Evolutionary conservation across 495 filamentous ascomycete species (phyloP), one percentile per base, ranked within the genome.

Genomic region (Margaritispora aquatica): DNA sequence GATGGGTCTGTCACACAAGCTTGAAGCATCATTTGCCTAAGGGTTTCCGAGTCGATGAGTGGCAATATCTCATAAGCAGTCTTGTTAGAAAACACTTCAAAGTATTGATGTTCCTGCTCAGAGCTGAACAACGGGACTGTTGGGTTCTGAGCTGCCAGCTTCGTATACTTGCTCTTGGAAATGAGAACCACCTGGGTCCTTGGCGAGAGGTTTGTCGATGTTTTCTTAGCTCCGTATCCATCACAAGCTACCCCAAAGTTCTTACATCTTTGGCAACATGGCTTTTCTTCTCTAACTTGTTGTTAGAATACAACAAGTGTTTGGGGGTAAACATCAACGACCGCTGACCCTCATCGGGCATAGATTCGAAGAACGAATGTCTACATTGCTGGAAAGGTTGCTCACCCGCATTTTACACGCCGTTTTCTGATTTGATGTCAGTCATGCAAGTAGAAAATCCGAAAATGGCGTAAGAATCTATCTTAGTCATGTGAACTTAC

Each of bases 381-480:
- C n/a, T n/a, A 34, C 29, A 34, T 5, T 13, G 13, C 29, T 5
- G 5, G 29, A 13, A 34, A 13, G 29, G 29, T 5, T 34, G 13
- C 38, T 44, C 15, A 44, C 38, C 29, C 52, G n/a, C 52, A 54
- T 54, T 54, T 54, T 15, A 54, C 31, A 19, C 52, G 27, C 27
- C 52, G 52, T 22, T 36, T 41, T 54, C 52, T 54, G 24, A 38
- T 50, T 10, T 7, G n/a, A 24, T 3, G 3, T 50, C 26, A 50
- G 47, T 10, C 4, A 50, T 4, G 21, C 20, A 19, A 7, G 7
- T n/a, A 47, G 5, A 47, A n/a, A 4, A 47, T 22, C 20, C 2
- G n/a, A 22, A 50, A 17, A 26, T 23, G n/a, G n/a, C n/a, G n/a
- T n/a, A n/a, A n/a, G n/a, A n/a, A n/a, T n/a, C n/a, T n/a, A n/a